A percentile compares a stretch with the other conserved stretches of the same genome.
Evolutionary conservation across 257 asterid genomes (phyloP).

Genomic region (Solanum chilense): DNA sequence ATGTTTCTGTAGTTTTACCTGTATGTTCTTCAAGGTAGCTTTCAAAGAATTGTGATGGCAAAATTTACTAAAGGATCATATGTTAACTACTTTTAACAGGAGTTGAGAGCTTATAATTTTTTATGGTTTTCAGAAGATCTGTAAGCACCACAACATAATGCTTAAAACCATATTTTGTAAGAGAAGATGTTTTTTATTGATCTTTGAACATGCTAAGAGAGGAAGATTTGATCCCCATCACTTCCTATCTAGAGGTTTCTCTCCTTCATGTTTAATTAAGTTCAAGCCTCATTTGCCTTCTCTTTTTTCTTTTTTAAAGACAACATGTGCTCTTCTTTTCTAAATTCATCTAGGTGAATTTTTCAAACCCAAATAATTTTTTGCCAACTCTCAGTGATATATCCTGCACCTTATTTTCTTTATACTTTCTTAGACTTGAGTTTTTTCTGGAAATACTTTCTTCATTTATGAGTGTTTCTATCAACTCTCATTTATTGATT

Average conservation of each 20-base stretch:
- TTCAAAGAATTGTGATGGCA: neutral
- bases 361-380: neutral
- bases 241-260: neutral
- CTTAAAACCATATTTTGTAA: neutral
- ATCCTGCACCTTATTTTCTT: neutral
- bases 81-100: neutral
- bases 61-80: neutral
- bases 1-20: neutral
- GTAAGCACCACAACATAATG: neutral
- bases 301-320: neutral
- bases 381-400: no score
- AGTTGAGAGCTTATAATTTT: neutral
- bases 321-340: neutral
- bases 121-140: neutral
- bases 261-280: neutral
- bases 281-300: neutral
- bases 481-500: neutral
- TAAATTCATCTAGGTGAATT: neutral
- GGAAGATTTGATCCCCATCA: neutral
- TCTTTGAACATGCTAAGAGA: neutral
- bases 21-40: neutral
- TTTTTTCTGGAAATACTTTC: neutral
- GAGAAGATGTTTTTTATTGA: neutral
- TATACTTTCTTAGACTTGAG: neutral
- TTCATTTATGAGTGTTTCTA: neutral